Evolutionary conservation across 176 grass and related monocot species (phyloP).

Genomic region (Oryza brachyantha): DNA sequence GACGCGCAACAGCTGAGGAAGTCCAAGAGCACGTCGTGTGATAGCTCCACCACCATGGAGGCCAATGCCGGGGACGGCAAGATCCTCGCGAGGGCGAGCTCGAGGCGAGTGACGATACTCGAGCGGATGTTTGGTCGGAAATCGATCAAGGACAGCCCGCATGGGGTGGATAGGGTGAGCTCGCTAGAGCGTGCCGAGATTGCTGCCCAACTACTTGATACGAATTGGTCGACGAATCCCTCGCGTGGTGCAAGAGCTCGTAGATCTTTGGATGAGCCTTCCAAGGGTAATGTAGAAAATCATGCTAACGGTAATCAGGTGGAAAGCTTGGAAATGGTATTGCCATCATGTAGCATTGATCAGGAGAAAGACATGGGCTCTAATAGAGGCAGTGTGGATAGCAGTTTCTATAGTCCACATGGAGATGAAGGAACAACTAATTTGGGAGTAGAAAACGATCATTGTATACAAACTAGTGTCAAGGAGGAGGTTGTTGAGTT

Average conservation of each 20-base stretch:
- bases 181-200: constrained; percentile 84
- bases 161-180: constrained; percentile 52
- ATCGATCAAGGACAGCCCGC: constrained; percentile 39
- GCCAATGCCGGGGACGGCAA: constrained; percentile 32
- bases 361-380: constrained; percentile 30
- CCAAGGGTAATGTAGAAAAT: constrained; percentile 28
- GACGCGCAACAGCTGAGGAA: constrained; percentile 36
- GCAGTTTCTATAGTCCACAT: constrained; percentile 7
- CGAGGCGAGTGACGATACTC: constrained; percentile 49
- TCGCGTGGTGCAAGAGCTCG: constrained; percentile 15
- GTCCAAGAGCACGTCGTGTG: constrained; percentile 43
- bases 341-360: constrained; percentile 19
- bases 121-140: constrained; percentile 73
- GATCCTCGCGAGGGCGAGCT: constrained; percentile 43
- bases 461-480: constrained; percentile 25
- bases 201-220: constrained; percentile 81
- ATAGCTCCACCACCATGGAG: constrained; percentile 37
- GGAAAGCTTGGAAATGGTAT: constrained; percentile 8
- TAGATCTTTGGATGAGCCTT: constrained; percentile 37
- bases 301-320: constrained; percentile 12
- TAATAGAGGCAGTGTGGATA: constrained; percentile 22
- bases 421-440: constrained; percentile 20
- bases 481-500: constrained; percentile 51
- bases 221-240: constrained; percentile 81
- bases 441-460: constrained; percentile 31